Evolutionary conservation across 2,329 filamentous ascomycete genomes (phyloP).

Genomic region (Chaetomiaceae sp.): DNA sequence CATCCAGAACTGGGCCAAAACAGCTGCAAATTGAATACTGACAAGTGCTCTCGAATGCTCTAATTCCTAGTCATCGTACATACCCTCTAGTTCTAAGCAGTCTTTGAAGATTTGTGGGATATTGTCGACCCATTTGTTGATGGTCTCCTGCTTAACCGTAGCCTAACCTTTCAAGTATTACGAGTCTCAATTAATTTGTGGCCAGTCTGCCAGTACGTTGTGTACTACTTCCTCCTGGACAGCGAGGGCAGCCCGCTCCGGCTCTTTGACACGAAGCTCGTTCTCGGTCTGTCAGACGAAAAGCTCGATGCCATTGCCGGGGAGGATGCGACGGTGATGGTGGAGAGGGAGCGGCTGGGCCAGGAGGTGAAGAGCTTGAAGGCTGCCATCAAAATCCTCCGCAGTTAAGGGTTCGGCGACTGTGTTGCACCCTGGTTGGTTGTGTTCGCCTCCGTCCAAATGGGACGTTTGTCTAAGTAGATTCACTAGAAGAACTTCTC

Average conservation of each 20-base stretch:
- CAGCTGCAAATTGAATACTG: too few relatives aligned
- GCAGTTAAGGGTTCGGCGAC: constrained; percentile 1
- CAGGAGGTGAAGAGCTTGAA: not conserved
- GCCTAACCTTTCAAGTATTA: too few relatives aligned
- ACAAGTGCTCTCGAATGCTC: too few relatives aligned
- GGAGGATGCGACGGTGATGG: not conserved
- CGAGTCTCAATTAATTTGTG: too few relatives aligned
- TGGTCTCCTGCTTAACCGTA: too few relatives aligned
- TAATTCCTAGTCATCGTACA: too few relatives aligned
- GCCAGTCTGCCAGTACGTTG: not conserved
- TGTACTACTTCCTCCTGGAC: not conserved
- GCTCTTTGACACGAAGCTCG: constrained; percentile 1
- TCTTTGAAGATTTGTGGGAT: too few relatives aligned
- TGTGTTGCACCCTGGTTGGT: not conserved
- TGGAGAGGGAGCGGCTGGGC: constrained; percentile 1
- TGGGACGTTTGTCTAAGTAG: not conserved
- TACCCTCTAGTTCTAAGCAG: too few relatives aligned
- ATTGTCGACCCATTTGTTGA: too few relatives aligned
- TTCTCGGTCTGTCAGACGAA: not conserved
- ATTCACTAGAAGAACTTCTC: not conserved
- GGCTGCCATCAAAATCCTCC: not conserved
- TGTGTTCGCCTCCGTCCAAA: not conserved
- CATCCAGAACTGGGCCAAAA: too few relatives aligned
- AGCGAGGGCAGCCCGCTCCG: not conserved
- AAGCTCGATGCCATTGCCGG: not conserved